Conservation (phyloP, 768 basidiomycete genomes). For the Collybiopsis luxurians region DNA sequence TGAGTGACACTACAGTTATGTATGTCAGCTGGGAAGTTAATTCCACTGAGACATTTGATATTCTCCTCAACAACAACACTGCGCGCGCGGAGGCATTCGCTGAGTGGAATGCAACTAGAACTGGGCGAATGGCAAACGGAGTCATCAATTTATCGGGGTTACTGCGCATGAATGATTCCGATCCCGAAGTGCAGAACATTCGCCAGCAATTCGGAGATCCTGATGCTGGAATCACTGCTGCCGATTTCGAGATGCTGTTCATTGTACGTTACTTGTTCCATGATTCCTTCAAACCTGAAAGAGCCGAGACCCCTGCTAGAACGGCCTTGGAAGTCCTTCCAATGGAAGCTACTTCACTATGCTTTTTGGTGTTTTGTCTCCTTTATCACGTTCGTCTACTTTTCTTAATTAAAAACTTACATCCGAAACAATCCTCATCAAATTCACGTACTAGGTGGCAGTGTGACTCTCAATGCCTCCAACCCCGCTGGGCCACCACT, state of each 20-base stretch:
- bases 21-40: slow-evolving; percentile 9
- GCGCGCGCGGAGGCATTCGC: slow-evolving; percentile 13
- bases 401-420: too few relatives aligned
- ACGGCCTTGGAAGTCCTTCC: slow-evolving; percentile 1
- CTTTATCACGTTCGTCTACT: not conserved
- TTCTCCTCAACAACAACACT: slow-evolving; percentile 18
- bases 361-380: not conserved
- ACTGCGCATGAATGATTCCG: not conserved
- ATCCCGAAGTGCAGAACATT: not conserved
- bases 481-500: too few relatives aligned
- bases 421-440: too few relatives aligned
- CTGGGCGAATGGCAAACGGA: slow-evolving; percentile 26
- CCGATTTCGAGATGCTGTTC: slow-evolving; percentile 31
- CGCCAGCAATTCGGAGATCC: slow-evolving; percentile 18
- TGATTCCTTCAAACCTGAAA: not conserved
- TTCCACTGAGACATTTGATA: slow-evolving; percentile 15
- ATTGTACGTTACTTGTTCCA: slow-evolving; percentile 18
- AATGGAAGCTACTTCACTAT: not conserved
- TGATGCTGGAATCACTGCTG: slow-evolving; percentile 27
- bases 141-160: slow-evolving; percentile 17
- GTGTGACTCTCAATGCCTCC: too few relatives aligned
- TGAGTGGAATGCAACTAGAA: slow-evolving; percentile 24
- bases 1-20: slow-evolving; percentile 8
- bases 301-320: not conserved
- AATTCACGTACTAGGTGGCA: too few relatives aligned